phyloP scores from a whole-genome alignment of 208 protist genomes.

The Trypanosoma caninum region DNA sequence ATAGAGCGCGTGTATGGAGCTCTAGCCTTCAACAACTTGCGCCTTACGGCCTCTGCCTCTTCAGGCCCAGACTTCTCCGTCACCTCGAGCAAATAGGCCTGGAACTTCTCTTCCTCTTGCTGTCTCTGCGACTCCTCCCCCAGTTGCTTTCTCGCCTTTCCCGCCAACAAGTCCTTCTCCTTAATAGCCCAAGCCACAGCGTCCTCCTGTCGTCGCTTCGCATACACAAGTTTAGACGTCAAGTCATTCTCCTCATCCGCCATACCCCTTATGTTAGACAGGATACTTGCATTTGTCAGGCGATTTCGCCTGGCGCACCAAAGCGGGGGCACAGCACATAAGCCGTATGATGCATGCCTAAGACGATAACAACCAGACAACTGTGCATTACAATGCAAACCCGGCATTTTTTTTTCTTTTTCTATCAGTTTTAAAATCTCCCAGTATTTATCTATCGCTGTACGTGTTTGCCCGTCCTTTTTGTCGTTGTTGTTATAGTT shows the following conservation, averaged over 20 bases:
- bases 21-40: constrained; percentile 43
- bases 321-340: neutral
- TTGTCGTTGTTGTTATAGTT: too few relatives aligned
- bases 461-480: too few relatives aligned
- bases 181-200: constrained; percentile 70
- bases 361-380: neutral
- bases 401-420: too few relatives aligned
- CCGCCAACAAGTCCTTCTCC: constrained; percentile 67
- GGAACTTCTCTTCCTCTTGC: constrained; percentile 41
- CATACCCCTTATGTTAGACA: constrained; percentile 66
- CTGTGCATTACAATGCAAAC: neutral
- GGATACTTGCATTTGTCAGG: constrained; percentile 70
- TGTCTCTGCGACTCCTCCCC: constrained; percentile 38
- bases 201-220: constrained; percentile 67
- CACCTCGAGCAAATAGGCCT: constrained; percentile 54
- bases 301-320: constrained; percentile 25
- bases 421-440: too few relatives aligned
- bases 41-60: constrained; percentile 49
- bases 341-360: neutral
- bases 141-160: constrained; percentile 73
- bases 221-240: constrained; percentile 75
- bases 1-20: constrained; percentile 69
- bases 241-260: constrained; percentile 58
- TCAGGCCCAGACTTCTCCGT: constrained; percentile 40
- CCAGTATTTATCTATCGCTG: too few relatives aligned